phyloP scores from a whole-genome alignment of 768 basidiomycete genomes.

The Flagelloscypha sp. region DNA sequence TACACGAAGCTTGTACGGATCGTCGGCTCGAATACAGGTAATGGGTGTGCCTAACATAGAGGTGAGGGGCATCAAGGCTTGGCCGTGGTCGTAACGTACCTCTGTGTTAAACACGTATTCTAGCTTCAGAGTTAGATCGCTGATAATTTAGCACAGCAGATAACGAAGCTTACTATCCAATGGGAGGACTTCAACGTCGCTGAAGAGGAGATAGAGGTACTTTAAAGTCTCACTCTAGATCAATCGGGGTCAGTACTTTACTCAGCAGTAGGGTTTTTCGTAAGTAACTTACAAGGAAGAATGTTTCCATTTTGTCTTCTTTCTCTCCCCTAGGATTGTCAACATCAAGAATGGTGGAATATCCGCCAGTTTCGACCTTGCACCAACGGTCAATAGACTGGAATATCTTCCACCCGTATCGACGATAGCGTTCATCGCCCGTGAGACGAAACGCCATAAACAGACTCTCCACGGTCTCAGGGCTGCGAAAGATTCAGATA shows the following conservation, averaged over 20 bases:
- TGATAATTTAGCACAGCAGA: neutral
- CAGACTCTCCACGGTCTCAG: slow-evolving; percentile 91
- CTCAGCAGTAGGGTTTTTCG: slow-evolving; percentile 1
- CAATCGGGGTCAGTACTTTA: neutral
- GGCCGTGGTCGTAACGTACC: slow-evolving; percentile 2
- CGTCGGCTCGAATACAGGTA: slow-evolving; percentile 22
- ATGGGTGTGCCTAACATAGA: slow-evolving; percentile 12
- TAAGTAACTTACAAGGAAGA: slow-evolving; percentile 60
- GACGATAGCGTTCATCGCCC: slow-evolving; percentile 72
- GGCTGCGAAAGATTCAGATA: slow-evolving; percentile 33
- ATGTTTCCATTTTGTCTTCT: slow-evolving; percentile 95
- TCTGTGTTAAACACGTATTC: slow-evolving; percentile 15
- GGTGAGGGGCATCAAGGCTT: neutral
- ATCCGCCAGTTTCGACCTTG: slow-evolving; percentile 70
- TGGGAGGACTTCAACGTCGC: slow-evolving; percentile 63
- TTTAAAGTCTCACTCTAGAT: slow-evolving; percentile 80
- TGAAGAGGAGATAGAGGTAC: slow-evolving; percentile 84
- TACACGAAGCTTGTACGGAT: slow-evolving; percentile 23
- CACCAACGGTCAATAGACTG: slow-evolving; percentile 82
- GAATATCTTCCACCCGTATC: slow-evolving; percentile 85
- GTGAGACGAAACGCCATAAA: slow-evolving; percentile 90
- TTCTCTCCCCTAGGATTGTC: slow-evolving; percentile 59
- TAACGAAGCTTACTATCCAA: slow-evolving; percentile 47
- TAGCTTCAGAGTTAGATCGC: neutral
- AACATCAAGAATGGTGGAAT: slow-evolving; percentile 77